Evolutionary conservation across 1,284 basidiomycete genomes (phyloP), one percentile per base, ranked within the genome.

Genomic region (Rhodotorula sp.): DNA sequence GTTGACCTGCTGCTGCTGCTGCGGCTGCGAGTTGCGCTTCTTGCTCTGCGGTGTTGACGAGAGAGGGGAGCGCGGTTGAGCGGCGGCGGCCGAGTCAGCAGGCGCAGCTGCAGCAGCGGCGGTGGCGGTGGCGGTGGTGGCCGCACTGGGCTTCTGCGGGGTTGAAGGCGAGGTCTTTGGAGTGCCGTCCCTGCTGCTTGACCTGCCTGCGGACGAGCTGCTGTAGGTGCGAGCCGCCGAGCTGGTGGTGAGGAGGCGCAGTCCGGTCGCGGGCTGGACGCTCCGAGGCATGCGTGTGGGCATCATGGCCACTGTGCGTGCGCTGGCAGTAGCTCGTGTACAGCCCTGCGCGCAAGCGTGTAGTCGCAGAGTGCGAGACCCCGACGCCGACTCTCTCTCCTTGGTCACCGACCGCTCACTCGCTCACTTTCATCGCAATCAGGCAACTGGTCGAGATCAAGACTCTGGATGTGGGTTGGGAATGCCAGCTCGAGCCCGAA

Each of bases 171-270:
- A 8, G 8, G 37, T 42, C 37, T 42, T 42, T 3, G 56, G 60
- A 4, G 56, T 18, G 30, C 60, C 60, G 55, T 67, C 66, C 10
- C 66, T 54, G 37, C n/a, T 44, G 46, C 33, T 45, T 8, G 60
- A 58, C 14, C 66, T 46, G 1, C 66, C 66, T 29, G 62, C 62
- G 53, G 53, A 26, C 26, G 53, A 49, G 51, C 20, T 24, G 60
- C 48, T 55, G 53, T n/a, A 42, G 22, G 12, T 24, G 33, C 56
- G 53, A n/a, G 53, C n/a, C 26, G 53, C 8, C 22, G 53, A 54
- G n/a, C 26, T 20, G n/a, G 26, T 18, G 48, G 53, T 29, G 53
- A 54, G 53, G 26, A 54, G 53, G 53, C 53, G 53, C 26, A 54
- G 53, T 12, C 53, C 53, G 10, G 53, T 54, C 53, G n/a, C 53